phyloP scores from a whole-genome alignment of 495 filamentous ascomycete genomes.

The Aspergillus diversus region DNA sequence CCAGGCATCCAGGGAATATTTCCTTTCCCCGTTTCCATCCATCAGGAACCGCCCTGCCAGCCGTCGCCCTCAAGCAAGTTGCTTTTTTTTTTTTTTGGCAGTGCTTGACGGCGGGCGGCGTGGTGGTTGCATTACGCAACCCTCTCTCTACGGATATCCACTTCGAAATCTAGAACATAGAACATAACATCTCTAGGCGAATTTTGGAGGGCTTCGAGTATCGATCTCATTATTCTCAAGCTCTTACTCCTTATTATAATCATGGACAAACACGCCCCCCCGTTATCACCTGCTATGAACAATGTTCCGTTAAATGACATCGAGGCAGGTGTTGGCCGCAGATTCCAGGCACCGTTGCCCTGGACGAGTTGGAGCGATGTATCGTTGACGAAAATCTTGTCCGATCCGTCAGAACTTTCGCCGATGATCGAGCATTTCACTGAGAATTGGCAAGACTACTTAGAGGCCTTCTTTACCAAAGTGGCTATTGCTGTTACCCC shows the following conservation, averaged over 20 bases:
- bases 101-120: too few relatives aligned
- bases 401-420: slow-evolving; percentile 28
- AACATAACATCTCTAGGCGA: background rate
- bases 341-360: slow-evolving; percentile 11
- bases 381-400: slow-evolving; percentile 34
- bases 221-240: background rate
- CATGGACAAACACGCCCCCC: slow-evolving; percentile 17
- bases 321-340: slow-evolving; percentile 28
- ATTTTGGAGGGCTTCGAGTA: background rate
- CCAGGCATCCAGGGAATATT: background rate
- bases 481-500: slow-evolving; percentile 43
- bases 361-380: slow-evolving; percentile 22
- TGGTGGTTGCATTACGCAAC: too few relatives aligned
- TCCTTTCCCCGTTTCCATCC: background rate
- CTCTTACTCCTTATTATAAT: slow-evolving; percentile 15
- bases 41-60: background rate
- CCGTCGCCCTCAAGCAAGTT: background rate
- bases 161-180: too few relatives aligned
- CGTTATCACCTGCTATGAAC: slow-evolving; percentile 29
- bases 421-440: slow-evolving; percentile 26
- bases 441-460: slow-evolving; percentile 35
- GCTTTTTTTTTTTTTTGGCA: too few relatives aligned
- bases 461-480: slow-evolving; percentile 34
- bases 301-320: slow-evolving; percentile 40
- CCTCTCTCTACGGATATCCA: too few relatives aligned